These are phyloP conservation scores for Smallanthus sonchifolius DNA, from an alignment of 129 eudicot species.

Conservation along the genomic window DNA sequence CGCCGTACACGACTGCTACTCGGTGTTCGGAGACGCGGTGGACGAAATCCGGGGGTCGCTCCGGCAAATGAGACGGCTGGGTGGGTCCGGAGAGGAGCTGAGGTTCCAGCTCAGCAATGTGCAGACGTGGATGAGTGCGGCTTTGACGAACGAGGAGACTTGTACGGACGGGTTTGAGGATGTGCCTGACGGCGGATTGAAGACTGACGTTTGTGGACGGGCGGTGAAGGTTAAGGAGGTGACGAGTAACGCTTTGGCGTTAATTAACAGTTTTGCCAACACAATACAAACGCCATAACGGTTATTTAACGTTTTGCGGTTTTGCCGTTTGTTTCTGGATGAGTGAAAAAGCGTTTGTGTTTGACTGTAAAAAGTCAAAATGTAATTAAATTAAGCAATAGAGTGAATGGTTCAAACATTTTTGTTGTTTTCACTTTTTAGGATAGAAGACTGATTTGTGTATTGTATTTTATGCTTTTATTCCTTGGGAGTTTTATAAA, in stretches of 20 bases:
- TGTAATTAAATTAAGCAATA: neutral
- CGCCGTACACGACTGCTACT: conserved; percentile 67
- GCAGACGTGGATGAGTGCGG: conserved; percentile 98
- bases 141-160: conserved; percentile 82
- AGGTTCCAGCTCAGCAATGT: conserved; percentile 87
- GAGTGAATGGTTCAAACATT: neutral
- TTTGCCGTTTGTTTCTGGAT: neutral
- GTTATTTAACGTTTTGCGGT: conserved; percentile 15
- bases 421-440: neutral
- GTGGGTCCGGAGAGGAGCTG: conserved; percentile 40
- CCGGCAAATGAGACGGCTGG: conserved; percentile 54
- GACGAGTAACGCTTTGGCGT: conserved; percentile 82
- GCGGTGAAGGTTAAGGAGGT: conserved; percentile 55
- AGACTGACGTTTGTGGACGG: conserved; percentile 43
- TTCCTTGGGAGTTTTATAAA: too few relatives aligned
- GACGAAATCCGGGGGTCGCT: conserved; percentile 66
- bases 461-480: too few relatives aligned
- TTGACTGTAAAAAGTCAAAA: neutral
- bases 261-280: conserved; percentile 56
- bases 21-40: conserved; percentile 60
- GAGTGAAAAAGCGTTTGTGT: neutral
- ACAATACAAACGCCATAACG: conserved; percentile 19
- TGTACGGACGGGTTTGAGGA: conserved; percentile 85
- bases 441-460: too few relatives aligned
- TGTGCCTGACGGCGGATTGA: conserved; percentile 38